Evolutionary conservation across 495 filamentous ascomycete genomes (phyloP), one percentile per base, ranked within the genome.

Genomic region (Neurospora tetrasperma): DNA sequence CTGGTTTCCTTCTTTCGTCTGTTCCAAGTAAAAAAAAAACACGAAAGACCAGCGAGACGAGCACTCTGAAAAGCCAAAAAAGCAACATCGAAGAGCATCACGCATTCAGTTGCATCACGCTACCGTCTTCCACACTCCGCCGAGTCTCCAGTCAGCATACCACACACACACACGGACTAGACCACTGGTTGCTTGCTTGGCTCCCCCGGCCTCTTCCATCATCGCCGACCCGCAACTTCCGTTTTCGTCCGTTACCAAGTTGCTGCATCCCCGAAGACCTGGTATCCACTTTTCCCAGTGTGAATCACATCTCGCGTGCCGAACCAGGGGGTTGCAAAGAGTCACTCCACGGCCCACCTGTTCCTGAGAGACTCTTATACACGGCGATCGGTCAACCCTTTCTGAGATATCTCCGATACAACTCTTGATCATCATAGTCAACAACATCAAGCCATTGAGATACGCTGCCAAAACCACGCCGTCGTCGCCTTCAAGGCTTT

Each of bases 281-380:
- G 54, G 54, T 72, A 70, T 79, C 79, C 76, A 76, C 78, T 69
- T 54, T 69, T 54, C 14, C 5, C 42, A 70, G 59, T 73, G 78
- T 79, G 77, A 77, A 74, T 81, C 80, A 79, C 78, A 74, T 72
- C 74, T 75, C 73, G 73, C 76, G 75, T 76, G 73, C 71, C 72
- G 78, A 80, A 80, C 78, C 81, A 79, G 83, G 81, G 44, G 81
- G 81, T 80, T 79, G 75, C 27, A 82, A 80, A 82, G 83, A 84
- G 83, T 82, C 79, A 84, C 82, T 83, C 82, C 82, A 84, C 79
- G 77, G 74, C 79, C 83, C 79, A 74, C 83, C 80, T 82, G 77
- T 83, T 82, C 82, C 77, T 75, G 74, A 62, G 74, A 81, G 70
- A 75, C 75, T 73, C 69, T 75, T 74, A 39, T 54, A 71, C 74